Evolutionary conservation across 768 basidiomycete genomes (phyloP).

Genomic region (Mycena indigotica): DNA sequence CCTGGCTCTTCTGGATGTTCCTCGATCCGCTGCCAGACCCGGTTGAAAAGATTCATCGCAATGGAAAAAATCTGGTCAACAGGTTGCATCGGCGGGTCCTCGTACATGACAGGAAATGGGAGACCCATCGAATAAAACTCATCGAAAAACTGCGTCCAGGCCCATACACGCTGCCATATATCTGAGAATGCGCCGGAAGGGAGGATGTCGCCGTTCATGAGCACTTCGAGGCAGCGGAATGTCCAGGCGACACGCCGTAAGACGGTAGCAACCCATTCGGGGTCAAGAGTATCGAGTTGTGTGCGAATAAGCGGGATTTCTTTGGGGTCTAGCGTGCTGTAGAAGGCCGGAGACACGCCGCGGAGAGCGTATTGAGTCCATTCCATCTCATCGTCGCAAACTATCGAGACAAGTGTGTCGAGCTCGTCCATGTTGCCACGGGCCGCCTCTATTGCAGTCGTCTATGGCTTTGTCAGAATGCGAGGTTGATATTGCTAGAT

Average conservation of each 20-base stretch:
- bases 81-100: neutral
- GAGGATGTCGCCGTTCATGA: neutral
- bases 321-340: neutral
- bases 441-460: neutral
- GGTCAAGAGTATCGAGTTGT: neutral
- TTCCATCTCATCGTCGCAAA: neutral
- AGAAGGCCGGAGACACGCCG: neutral
- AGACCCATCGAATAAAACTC: neutral
- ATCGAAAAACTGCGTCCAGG: neutral
- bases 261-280: neutral
- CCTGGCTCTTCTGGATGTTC: neutral
- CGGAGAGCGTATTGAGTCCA: neutral
- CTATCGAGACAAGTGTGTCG: neutral
- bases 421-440: neutral
- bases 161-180: neutral
- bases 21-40: neutral
- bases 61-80: neutral
- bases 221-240: neutral
- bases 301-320: neutral
- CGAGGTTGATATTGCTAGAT: neutral
- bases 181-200: neutral
- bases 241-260: neutral
- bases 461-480: neutral
- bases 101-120: neutral
- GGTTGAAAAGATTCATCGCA: neutral